Base-by-base conservation (phyloP, 441 rosid genomes). In the Erodium texanum region DNA sequence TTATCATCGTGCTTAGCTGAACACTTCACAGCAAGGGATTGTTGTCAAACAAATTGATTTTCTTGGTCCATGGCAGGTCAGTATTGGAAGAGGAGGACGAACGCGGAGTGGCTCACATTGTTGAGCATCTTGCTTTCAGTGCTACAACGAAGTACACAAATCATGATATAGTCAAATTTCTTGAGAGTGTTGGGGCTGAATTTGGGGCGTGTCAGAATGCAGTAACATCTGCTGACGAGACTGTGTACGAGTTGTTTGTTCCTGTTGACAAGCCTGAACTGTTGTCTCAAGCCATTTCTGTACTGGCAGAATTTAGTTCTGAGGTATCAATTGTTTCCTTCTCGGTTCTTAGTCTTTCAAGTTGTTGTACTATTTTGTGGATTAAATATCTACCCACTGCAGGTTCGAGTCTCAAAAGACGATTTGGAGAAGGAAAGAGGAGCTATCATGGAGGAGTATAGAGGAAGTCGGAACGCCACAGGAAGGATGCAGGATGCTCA, bases 121-220 rank as follows among this genome's bases (percentile, higher is more conserved):
- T 88, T 41, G 97, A 93, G 85, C 98, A 93, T 82, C 96, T 93
- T 62, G 97, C 98, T 23, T 93, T 93, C 70, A 93, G 98, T 76
- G 96, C 98, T 20, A 93, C 98, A 5, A 78, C 79, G 45, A 90
- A 79, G 36, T 90, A 89, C 64, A 85, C 92, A 68, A 93, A 93
- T 83, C 98, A 90, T 62, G 98, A 90, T 70, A 90, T 93, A 22
- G 86, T 93, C 64, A 93, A 86, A 78, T 93, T 93, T 79, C 85
- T 93, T n/a, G 98, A 90, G 80, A 93, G 98, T 73, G 79, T 90
- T 22, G 98, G 98, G 64, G 97, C 98, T 3, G 97, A 93, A 77
- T 90, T 93, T 67, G 98, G 98, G 29, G 96, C 98, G n/a, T 89
- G 98, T 79, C 98, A 93, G 71, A 93, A 93, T 82, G 98, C 94